Base-by-base conservation (phyloP, 2,329 filamentous ascomycete genomes). In the Chaetomiaceae sp. region DNA sequence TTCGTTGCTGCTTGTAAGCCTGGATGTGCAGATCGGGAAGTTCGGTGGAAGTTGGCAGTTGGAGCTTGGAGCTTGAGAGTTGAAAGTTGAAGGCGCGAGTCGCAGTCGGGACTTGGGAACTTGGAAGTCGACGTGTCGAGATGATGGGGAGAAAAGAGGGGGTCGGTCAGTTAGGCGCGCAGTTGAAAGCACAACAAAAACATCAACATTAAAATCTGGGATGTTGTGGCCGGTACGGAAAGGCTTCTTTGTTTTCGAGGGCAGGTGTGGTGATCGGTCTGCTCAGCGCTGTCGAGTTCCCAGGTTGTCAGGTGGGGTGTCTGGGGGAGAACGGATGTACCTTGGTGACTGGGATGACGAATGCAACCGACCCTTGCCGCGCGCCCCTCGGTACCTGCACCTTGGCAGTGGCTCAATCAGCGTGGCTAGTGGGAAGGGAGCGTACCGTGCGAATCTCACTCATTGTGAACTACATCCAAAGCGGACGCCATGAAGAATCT, bases 391-490 rank as follows among this genome's bases (percentile, higher is more conserved):
- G 42, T 35, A 17, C n/a, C 19, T 34, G n/a, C 25, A 27, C 25
- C 48, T 50, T 50, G 48, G 48, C 42, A 41, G 48, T 50, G 48
- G 48, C 42, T 50, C 30, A 49, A 10, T 27, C n/a, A n/a, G n/a
- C n/a, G n/a, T n/a, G n/a, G n/a, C n/a, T n/a, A 30, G 9, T 42
- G 23, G 37, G 37, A 30, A 30, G 25, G 25, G 6, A 30, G 25
- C 25, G 25, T 17, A 27, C 34, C 17, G 4, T 37, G n/a, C 7
- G 16, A 21, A 21, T 21, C 37, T 12, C 12, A n/a, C n/a, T n/a
- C n/a, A n/a, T n/a, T n/a, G n/a, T n/a, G n/a, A n/a, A n/a, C n/a
- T n/a, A n/a, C n/a, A n/a, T n/a, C n/a, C n/a, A n/a, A n/a, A n/a
- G n/a, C n/a, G n/a, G n/a, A n/a, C n/a, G n/a, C n/a, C n/a, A n/a